Base-by-base conservation (phyloP, 495 filamentous ascomycete species). In the Trichoderma orchidacearum region DNA sequence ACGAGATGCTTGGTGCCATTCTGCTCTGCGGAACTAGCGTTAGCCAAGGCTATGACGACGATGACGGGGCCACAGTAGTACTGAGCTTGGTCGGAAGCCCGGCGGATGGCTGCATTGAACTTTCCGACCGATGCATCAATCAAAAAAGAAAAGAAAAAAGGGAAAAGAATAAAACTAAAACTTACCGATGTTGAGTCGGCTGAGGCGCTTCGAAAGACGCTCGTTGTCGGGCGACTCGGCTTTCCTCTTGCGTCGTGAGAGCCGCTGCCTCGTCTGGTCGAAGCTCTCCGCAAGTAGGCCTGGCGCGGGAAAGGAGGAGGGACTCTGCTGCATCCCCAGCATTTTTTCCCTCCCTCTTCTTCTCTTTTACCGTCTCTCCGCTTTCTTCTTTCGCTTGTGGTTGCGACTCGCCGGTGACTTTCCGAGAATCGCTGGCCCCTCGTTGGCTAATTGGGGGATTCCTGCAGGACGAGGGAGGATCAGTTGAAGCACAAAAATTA, bases 141-240 rank as follows among this genome's bases (percentile, higher is more conserved):
- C 38, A 55, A 56, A 55, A 18, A 18, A 35, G 11, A 17, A 28
- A 13, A 55, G 21, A 23, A 48, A 29, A n/a, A 41, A 30, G 15
- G 41, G 3, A 27, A 55, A 55, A 0, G 18, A 23, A 38, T 8
- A 38, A 17, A 38, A 32, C 9, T 18, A 17, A 15, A 8, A 21
- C 41, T 48, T 81, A 91, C 89, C 85, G 54, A 96, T 73, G 67
- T 90, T 87, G 18, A 98, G 80, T 54, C 83, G 72, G 63, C 86
- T 84, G 67, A 98, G 78, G 61, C 84, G 78, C 73, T 98, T 98
- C 34, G 82, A 80, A 25, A 90, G 72, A 21, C 84, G 76, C 58
- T 82, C 76, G 56, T 78, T 77, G 56, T 70, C 67, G 41, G 71
- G 72, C n/a, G 61, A 59, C 35, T 80, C 75, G 51, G 77, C 72